A percentile compares a stretch with the other conserved stretches of the same genome.
phyloP scores from a whole-genome alignment of 1,284 basidiomycete species.

The Vanrija pseudolonga region DNA sequence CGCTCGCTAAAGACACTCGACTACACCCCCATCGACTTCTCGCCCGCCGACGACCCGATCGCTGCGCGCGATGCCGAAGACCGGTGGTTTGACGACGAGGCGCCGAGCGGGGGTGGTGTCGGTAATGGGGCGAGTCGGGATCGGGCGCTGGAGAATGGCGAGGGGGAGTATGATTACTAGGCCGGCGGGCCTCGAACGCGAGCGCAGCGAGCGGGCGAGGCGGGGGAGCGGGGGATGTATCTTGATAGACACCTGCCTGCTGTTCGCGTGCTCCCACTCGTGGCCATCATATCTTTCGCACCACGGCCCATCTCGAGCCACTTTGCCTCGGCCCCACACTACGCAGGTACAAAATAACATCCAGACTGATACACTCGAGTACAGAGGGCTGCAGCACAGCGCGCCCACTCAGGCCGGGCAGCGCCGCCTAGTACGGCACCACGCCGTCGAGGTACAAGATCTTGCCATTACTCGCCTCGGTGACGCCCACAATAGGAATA shows the following conservation, averaged over 20 bases:
- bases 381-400: no score
- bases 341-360: no score
- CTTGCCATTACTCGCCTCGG: constrained; percentile 42
- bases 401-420: no score
- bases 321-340: no score
- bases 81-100: constrained; percentile 46
- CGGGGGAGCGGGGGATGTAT: no score
- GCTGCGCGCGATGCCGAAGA: constrained; percentile 38
- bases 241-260: no score
- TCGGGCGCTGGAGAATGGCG: constrained; percentile 30
- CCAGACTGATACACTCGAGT: no score
- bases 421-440: constrained; percentile 12
- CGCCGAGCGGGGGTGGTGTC: constrained; percentile 25
- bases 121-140: constrained; percentile 11
- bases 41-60: constrained; percentile 36
- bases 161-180: constrained; percentile 48
- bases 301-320: no score
- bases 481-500: constrained; percentile 35
- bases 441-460: constrained; percentile 42
- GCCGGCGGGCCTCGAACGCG: neutral
- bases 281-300: no score
- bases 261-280: no score
- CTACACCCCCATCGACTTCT: constrained; percentile 44
- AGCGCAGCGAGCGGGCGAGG: neutral
- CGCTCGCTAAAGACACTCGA: constrained; percentile 33